phyloP scores from a whole-genome alignment of 2,329 filamentous ascomycete genomes.

The Fusarium protoensiforme region DNA sequence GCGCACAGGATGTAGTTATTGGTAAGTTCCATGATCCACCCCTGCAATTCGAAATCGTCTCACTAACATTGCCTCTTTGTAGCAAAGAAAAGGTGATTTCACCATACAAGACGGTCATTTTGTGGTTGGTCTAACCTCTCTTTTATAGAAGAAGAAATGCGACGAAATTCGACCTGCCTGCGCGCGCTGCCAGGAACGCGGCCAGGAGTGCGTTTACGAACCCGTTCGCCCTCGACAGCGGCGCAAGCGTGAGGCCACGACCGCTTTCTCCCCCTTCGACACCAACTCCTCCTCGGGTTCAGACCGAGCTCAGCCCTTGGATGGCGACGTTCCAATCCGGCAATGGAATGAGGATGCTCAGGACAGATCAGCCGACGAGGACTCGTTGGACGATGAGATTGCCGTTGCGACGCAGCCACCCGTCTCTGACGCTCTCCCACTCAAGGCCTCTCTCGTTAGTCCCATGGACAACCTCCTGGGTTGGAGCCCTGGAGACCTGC shows the following conservation, averaged over 20 bases:
- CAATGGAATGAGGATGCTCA: slow-evolving; percentile 26
- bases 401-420: slow-evolving; percentile 7
- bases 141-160: slow-evolving; percentile 66
- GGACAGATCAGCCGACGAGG: slow-evolving; percentile 30
- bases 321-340: slow-evolving; percentile 5
- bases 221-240: slow-evolving; percentile 55
- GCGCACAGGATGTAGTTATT: slow-evolving; percentile 61
- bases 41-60: slow-evolving; percentile 7
- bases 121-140: slow-evolving; percentile 11
- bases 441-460: slow-evolving; percentile 24
- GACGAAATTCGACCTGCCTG: slow-evolving; percentile 64
- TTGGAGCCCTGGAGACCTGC: slow-evolving; percentile 38
- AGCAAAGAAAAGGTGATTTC: slow-evolving; percentile 63
- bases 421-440: slow-evolving; percentile 13
- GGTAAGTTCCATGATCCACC: slow-evolving; percentile 51
- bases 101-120: not conserved
- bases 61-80: slow-evolving; percentile 22
- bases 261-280: slow-evolving; percentile 27
- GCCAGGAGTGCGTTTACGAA: slow-evolving; percentile 62
- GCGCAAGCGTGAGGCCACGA: slow-evolving; percentile 46
- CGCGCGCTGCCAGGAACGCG: slow-evolving; percentile 61
- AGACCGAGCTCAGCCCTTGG: slow-evolving; percentile 25
- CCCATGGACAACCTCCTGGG: slow-evolving; percentile 19
- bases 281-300: slow-evolving; percentile 35
- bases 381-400: slow-evolving; percentile 22